Conservation (phyloP, 495 filamentous ascomycete genomes). For the Penicillium goetzii region DNA sequence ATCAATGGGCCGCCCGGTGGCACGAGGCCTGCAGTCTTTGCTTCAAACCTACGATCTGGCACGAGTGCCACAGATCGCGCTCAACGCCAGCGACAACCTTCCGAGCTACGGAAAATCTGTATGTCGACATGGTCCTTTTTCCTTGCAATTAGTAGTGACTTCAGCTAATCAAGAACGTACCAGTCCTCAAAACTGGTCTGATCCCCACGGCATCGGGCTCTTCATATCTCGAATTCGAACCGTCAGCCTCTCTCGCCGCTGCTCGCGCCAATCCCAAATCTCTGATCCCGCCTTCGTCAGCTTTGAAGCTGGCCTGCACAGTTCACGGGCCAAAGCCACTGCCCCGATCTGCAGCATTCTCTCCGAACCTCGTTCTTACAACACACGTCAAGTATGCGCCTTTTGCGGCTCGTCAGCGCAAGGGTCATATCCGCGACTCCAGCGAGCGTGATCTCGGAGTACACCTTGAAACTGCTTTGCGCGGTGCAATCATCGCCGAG, state of each 20-base stretch:
- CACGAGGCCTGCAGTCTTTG: slow-evolving; percentile 75
- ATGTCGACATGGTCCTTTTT: slow-evolving; percentile 38
- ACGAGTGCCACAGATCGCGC: slow-evolving; percentile 43
- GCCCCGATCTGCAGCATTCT: slow-evolving; percentile 85
- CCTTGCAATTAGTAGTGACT: slow-evolving; percentile 1
- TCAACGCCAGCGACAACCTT: slow-evolving; percentile 59
- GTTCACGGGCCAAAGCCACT: slow-evolving; percentile 93
- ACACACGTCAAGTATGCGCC: slow-evolving; percentile 95
- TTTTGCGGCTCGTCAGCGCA: slow-evolving; percentile 80
- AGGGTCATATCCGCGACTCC: slow-evolving; percentile 84
- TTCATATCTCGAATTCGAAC: slow-evolving; percentile 86
- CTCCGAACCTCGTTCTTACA: slow-evolving; percentile 84
- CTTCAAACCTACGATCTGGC: slow-evolving; percentile 45
- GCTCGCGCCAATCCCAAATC: slow-evolving; percentile 52
- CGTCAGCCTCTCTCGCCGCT: slow-evolving; percentile 53
- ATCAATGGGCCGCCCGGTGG: slow-evolving; percentile 84
- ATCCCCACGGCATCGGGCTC: slow-evolving; percentile 94
- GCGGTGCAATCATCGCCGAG: slow-evolving; percentile 87
- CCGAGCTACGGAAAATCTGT: slow-evolving; percentile 84
- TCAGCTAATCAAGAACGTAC: slow-evolving; percentile 18
- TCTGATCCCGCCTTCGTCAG: slow-evolving; percentile 55
- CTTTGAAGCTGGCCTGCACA: slow-evolving; percentile 86
- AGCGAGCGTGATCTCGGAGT: slow-evolving; percentile 87
- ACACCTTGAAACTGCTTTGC: slow-evolving; percentile 86
- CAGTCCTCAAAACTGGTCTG: slow-evolving; percentile 88